These are phyloP conservation scores for Penicillium sp. DNA, from an alignment of 2,329 filamentous ascomycete genomes.

Conservation along the genomic window DNA sequence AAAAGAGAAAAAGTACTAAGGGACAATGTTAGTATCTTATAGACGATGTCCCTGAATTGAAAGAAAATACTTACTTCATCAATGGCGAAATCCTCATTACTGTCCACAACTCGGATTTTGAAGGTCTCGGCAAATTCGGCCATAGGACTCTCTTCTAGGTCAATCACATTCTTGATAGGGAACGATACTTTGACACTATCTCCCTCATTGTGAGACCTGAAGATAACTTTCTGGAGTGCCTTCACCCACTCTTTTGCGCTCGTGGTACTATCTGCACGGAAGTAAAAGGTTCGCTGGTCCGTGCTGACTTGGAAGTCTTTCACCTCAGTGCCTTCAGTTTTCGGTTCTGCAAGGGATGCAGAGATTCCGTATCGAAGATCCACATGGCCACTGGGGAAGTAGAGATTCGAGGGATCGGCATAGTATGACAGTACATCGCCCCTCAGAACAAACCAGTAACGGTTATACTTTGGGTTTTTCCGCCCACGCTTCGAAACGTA, in stretches of 20 bases:
- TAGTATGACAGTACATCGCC: constrained; percentile 92
- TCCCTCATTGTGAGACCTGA: constrained; percentile 91
- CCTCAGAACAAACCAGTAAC: constrained; percentile 92
- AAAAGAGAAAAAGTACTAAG: constrained; percentile 92
- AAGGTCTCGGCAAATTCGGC: constrained; percentile 90
- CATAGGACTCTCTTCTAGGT: constrained; percentile 89
- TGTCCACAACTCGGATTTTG: constrained; percentile 85
- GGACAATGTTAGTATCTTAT: constrained; percentile 1
- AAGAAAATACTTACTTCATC: constrained; percentile 67
- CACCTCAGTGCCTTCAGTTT: constrained; percentile 69
- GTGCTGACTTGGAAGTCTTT: constrained; percentile 79
- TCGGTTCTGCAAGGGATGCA: constrained; percentile 69
- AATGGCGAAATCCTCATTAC: constrained; percentile 89
- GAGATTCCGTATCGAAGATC: constrained; percentile 91
- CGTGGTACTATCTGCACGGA: constrained; percentile 80
- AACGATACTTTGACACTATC: constrained; percentile 96
- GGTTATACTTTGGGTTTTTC: constrained; percentile 81
- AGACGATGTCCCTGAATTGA: constrained; percentile 7
- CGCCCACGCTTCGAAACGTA: constrained; percentile 86
- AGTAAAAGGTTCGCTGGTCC: constrained; percentile 78
- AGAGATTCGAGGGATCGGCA: constrained; percentile 76
- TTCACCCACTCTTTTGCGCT: constrained; percentile 98
- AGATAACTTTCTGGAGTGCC: constrained; percentile 89
- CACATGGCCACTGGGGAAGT: constrained; percentile 89
- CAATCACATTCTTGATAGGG: constrained; percentile 83